Evolutionary conservation across 2,329 filamentous ascomycete genomes (phyloP).

Genomic region (Sordariomycetes sp.): DNA sequence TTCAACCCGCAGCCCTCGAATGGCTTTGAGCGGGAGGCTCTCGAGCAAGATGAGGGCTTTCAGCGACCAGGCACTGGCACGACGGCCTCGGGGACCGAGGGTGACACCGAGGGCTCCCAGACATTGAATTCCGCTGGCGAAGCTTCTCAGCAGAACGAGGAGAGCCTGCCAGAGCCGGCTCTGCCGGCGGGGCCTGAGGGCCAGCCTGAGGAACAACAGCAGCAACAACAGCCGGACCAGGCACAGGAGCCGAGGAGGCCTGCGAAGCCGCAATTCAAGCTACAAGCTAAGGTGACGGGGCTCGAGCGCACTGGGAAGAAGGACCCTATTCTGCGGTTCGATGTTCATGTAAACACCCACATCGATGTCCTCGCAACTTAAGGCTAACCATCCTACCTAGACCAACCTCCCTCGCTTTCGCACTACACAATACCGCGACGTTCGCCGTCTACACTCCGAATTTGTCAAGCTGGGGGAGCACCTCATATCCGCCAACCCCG

Average conservation of each 20-base stretch:
- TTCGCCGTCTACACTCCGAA: constrained; percentile 89
- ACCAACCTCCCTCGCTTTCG: constrained; percentile 98
- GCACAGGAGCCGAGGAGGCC: constrained; percentile 45
- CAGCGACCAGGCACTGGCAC: constrained; percentile 37
- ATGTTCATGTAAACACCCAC: constrained; percentile 71
- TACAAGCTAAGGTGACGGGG: constrained; percentile 91
- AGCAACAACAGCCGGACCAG: constrained; percentile 17
- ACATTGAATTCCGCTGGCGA: constrained; percentile 5
- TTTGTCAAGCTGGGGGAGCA: constrained; percentile 96
- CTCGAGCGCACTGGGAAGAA: constrained; percentile 91
- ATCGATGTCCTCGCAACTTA: constrained; percentile 5
- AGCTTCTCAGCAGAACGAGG: background rate
- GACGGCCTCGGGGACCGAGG: constrained; percentile 33
- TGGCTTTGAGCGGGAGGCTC: constrained; percentile 27
- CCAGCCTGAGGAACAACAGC: constrained; percentile 10
- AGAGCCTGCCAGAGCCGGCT: constrained; percentile 5
- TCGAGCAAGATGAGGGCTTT: constrained; percentile 28
- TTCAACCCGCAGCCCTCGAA: constrained; percentile 34
- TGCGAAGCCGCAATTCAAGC: constrained; percentile 63
- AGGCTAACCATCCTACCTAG: constrained; percentile 34
- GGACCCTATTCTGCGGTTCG: constrained; percentile 88
- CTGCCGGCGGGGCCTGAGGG: constrained; percentile 5
- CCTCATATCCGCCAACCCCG: constrained; percentile 93
- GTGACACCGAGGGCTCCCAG: constrained; percentile 24
- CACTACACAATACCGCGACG: constrained; percentile 96